Conservation (phyloP, 257 asterid genomes). For the Nicotiana otophora region DNA sequence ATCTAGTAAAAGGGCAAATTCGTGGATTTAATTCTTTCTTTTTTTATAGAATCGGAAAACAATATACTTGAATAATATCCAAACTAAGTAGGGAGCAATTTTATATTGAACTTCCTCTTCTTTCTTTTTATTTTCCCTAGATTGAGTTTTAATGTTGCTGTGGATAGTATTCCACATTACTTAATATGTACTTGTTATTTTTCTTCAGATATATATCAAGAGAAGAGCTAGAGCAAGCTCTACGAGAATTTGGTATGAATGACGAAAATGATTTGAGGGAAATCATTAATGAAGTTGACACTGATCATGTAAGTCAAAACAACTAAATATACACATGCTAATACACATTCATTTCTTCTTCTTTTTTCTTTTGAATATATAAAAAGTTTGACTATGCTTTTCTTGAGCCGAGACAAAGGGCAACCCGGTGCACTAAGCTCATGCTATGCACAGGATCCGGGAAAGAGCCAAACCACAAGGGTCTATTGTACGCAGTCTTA, state of each 20-base stretch:
- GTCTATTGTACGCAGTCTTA: too few species aligned
- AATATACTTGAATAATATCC: too few species aligned
- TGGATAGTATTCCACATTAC: background rate
- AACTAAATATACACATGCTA: background rate
- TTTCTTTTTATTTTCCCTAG: background rate
- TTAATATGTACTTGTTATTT: background rate
- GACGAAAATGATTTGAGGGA: conserved; percentile 64
- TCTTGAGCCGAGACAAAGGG: too few species aligned
- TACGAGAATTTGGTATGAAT: conserved; percentile 64
- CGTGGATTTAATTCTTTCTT: too few species aligned
- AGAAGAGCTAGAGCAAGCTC: conserved; percentile 84
- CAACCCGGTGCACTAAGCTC: too few species aligned
- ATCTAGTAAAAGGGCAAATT: too few species aligned
- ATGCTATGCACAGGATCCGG: too few species aligned
- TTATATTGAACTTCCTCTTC: too few species aligned
- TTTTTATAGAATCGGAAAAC: too few species aligned
- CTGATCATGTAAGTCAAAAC: conserved; percentile 48
- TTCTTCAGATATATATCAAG: conserved; percentile 55
- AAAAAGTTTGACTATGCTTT: too few species aligned
- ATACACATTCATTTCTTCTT: background rate
- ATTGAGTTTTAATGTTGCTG: background rate
- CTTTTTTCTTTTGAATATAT: background rate
- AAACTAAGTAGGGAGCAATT: too few species aligned
- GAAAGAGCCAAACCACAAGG: too few species aligned
- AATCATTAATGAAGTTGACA: conserved; percentile 65